Conservation (phyloP, 1,139 yeast species). For the Saccharomyces hybrid region DNA sequence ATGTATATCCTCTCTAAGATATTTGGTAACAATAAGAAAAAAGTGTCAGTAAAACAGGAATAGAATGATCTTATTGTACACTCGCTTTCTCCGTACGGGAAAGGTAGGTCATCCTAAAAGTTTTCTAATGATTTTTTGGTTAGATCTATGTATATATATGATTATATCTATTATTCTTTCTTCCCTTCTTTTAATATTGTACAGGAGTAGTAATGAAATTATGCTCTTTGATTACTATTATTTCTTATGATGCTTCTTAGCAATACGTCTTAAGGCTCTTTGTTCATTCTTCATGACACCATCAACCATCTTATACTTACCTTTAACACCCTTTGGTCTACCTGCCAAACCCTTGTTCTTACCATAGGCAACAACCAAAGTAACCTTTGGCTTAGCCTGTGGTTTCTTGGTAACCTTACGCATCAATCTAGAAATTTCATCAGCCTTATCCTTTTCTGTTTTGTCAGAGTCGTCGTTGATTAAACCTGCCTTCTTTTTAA, state of each 20-base stretch:
- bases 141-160: neutral
- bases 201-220: neutral
- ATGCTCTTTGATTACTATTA: slow-evolving; percentile 5
- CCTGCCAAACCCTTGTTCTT: slow-evolving; percentile 80
- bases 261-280: slow-evolving; percentile 83
- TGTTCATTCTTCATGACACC: slow-evolving; percentile 96
- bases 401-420: slow-evolving; percentile 72
- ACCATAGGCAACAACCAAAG: slow-evolving; percentile 87
- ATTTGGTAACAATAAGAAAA: slow-evolving; percentile 6
- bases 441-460: slow-evolving; percentile 90
- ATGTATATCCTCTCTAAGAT: slow-evolving; percentile 31
- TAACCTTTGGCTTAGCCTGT: slow-evolving; percentile 70
- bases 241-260: slow-evolving; percentile 63
- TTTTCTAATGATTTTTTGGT: neutral
- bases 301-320: slow-evolving; percentile 98
- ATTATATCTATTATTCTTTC: neutral
- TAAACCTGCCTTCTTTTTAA: slow-evolving; percentile 88
- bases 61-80: neutral
- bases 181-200: neutral
- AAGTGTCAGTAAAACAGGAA: neutral
- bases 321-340: slow-evolving; percentile 94
- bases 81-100: neutral
- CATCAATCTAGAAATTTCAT: slow-evolving; percentile 82
- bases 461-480: slow-evolving; percentile 83
- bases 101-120: neutral